Percentiles rank a stretch among this genome's conserved stretches.
Evolutionary conservation across 495 filamentous ascomycete genomes (phyloP).

Genomic region (Daldinia vernicosa): DNA sequence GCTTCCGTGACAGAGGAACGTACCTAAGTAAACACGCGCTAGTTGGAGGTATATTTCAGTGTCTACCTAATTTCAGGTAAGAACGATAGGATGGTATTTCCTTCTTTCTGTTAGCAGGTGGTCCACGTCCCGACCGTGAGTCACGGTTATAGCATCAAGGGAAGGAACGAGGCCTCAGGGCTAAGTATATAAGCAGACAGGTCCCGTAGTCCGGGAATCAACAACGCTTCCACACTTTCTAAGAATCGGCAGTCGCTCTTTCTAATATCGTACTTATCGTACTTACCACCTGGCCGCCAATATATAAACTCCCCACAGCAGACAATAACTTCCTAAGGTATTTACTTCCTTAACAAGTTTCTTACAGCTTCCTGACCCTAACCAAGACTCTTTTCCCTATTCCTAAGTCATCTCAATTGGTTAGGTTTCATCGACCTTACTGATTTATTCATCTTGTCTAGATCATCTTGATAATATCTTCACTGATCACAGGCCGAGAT

Average conservation of each 20-base stretch:
- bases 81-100: neutral
- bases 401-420: neutral
- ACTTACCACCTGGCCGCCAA: neutral
- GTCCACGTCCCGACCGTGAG: no score
- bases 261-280: neutral
- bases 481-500: neutral
- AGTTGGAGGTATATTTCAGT: neutral
- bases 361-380: neutral
- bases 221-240: no score
- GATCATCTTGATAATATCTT: neutral
- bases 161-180: no score
- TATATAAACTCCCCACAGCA: neutral
- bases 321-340: neutral
- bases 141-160: no score
- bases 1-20: neutral
- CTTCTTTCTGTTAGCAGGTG: no score
- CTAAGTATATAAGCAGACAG: no score
- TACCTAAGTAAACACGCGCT: neutral
- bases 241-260: neutral
- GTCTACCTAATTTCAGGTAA: neutral
- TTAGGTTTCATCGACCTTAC: neutral
- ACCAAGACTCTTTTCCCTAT: neutral
- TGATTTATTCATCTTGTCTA: neutral
- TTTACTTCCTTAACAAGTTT: neutral
- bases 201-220: no score